Base-by-base conservation (phyloP, 768 basidiomycete species). In the Mycena vitilis region DNA sequence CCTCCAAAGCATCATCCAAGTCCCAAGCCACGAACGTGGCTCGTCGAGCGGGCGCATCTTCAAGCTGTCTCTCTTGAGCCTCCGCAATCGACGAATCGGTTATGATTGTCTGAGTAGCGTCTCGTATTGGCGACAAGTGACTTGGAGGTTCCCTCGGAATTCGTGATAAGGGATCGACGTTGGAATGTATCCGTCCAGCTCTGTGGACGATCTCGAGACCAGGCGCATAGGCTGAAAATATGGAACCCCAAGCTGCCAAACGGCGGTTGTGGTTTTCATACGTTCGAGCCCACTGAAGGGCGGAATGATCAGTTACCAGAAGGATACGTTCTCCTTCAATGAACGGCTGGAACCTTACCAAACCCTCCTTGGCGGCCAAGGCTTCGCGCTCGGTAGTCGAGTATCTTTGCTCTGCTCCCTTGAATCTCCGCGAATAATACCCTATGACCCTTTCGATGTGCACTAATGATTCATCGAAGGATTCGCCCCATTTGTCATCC, bases 281-380 rank as follows among this genome's bases (percentile, higher is more conserved):
- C n/a, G n/a, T n/a, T n/a, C n/a, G n/a, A n/a, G n/a, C n/a, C n/a
- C n/a, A n/a, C n/a, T n/a, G n/a, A n/a, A n/a, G n/a, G n/a, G n/a
- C n/a, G n/a, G n/a, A n/a, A n/a, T n/a, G 10, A 18, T 69, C 64
- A 16, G 68, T 69, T 20, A 69, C 38, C 1, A 66, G 22, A 1
- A 69, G 18, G 10, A 77, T 64, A 11, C 60, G 38, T 69, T 76
- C 75, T 11, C 77, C 78, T 75, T 79, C 76, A 13, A 79, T 73
- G 72, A 69, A 77, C 2, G 77, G 68, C 42, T 76, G 74, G 45
- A 78, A 78, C 37, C 73, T 71, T 12, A 78, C 48, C 7, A 49
- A 22, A 5, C 48, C 48, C 22, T 49, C 48, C 5, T 49, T 49
- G 2, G 48, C 48, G 22, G 48, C 48, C n/a, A 49, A 22, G 6